Evolutionary conservation across 352 stramenopile genomes (phyloP), one percentile per base, ranked within the genome.

Genomic region (Salisapilia sapeloensis): DNA sequence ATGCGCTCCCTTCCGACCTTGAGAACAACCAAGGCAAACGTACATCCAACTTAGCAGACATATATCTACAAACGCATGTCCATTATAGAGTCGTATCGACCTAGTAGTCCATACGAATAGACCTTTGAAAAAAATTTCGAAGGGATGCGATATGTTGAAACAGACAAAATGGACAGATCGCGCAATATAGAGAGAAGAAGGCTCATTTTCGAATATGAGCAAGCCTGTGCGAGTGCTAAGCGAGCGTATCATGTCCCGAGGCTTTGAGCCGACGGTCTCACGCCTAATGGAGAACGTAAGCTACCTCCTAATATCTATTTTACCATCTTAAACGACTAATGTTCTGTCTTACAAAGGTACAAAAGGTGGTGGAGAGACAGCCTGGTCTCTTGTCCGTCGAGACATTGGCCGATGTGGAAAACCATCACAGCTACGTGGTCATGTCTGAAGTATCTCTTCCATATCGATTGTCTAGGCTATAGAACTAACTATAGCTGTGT

Each of bases 401-500:
- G 49, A 83, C 74, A 31, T 50, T 90, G 44, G 75, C 62, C 36
- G 74, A 90, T 24, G 44, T 79, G 35, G 70, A 82, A 35, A 63
- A 90, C 33, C 74, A 90, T 44, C 74, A 90, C 52, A 90, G 86
- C 55, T 90, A 85, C 38, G 67, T 90, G 17, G 56, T 90, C 34
- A 37, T 90, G 17, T 90, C 74, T 1, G 67, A 90, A 63, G 72
- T 87, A 35, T 31, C 42, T 19, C 6, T 21, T 14, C 13, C 19
- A 5, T 20, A 11, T 18, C 24, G 1, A 24, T 19, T 2, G 16
- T 20, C 15, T 24, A 22, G 33, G 3, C 25, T 22, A 1, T 12
- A 29, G 29, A 27, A 12, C 24, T 40, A 21, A 40, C 6, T n/a
- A 11, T 42, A 5, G 40, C 16, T 12, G 13, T 27, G 5, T 57